These are phyloP conservation scores for Millerago galiae DNA, from an alignment of 805 yeast species.

Conservation along the genomic window DNA sequence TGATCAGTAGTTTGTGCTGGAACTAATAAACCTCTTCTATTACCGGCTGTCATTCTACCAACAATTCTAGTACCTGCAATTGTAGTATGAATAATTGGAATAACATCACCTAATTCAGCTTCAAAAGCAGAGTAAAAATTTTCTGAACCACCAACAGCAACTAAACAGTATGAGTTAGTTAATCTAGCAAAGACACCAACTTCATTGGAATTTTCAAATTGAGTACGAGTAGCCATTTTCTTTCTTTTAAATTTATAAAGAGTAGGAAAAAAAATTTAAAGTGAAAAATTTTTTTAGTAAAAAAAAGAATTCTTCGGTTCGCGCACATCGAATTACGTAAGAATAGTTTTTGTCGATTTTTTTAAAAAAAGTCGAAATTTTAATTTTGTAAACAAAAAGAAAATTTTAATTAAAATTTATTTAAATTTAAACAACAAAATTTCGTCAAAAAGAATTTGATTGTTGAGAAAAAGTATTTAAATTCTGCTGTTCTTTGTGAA, in stretches of 20 bases:
- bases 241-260: no score
- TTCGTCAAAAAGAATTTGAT: no score
- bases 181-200: conserved; percentile 93
- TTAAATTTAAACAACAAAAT: no score
- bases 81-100: conserved; percentile 95
- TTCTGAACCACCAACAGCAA: conserved; percentile 94
- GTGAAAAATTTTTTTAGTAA: no score
- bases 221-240: conserved; percentile 63
- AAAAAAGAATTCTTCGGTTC: not conserved
- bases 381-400: no score
- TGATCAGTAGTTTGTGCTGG: conserved; percentile 98
- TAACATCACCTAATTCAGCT: conserved; percentile 93
- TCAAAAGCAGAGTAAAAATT: conserved; percentile 90
- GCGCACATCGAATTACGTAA: not conserved
- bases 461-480: no score
- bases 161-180: conserved; percentile 93
- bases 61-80: conserved; percentile 97
- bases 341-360: no score
- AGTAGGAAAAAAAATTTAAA: no score
- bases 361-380: no score
- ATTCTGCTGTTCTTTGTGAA: no score
- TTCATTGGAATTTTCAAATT: conserved; percentile 81
- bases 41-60: conserved; percentile 98
- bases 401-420: no score
- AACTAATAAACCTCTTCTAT: conserved; percentile 93